These are phyloP conservation scores for Penicillium angulare DNA, from an alignment of 495 filamentous ascomycete species.

Conservation along the genomic window DNA sequence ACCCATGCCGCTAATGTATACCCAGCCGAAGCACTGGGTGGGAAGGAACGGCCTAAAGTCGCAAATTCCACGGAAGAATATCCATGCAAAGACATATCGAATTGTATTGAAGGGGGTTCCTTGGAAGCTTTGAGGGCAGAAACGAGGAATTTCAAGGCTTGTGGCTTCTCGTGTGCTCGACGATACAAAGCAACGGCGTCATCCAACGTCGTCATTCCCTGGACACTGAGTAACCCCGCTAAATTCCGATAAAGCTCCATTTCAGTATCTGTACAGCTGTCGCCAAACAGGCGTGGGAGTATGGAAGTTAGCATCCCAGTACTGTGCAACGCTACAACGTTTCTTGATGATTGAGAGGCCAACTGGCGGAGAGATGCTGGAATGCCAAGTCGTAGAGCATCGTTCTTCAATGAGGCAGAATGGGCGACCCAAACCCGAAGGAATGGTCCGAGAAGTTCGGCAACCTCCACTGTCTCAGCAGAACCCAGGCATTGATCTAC, in stretches of 20 bases:
- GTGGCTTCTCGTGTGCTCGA: slow-evolving; percentile 56
- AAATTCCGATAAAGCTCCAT: slow-evolving; percentile 55
- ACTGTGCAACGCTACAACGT: slow-evolving; percentile 72
- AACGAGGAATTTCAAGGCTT: slow-evolving; percentile 70
- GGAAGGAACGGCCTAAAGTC: slow-evolving; percentile 78
- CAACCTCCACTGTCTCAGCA: slow-evolving; percentile 42
- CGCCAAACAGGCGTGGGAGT: slow-evolving; percentile 64
- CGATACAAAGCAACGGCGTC: slow-evolving; percentile 77
- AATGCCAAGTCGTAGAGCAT: slow-evolving; percentile 32
- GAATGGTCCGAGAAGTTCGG: slow-evolving; percentile 40
- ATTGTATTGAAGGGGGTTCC: slow-evolving; percentile 82
- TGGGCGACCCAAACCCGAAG: slow-evolving; percentile 43
- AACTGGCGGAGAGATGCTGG: slow-evolving; percentile 45
- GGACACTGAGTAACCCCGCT: slow-evolving; percentile 32
- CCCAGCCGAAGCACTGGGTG: slow-evolving; percentile 69
- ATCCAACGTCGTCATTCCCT: slow-evolving; percentile 70
- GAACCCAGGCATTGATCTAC: slow-evolving; percentile 37
- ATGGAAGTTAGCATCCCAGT: slow-evolving; percentile 74
- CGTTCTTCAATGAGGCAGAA: slow-evolving; percentile 25
- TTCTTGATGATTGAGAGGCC: slow-evolving; percentile 62
- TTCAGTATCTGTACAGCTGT: slow-evolving; percentile 45
- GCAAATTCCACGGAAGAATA: slow-evolving; percentile 86
- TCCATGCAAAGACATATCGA: slow-evolving; percentile 85
- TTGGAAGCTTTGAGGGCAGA: slow-evolving; percentile 68
- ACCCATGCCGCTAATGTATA: slow-evolving; percentile 92